Base-by-base conservation (phyloP, 805 yeast genomes). In the Lipomyces anomalus region DNA sequence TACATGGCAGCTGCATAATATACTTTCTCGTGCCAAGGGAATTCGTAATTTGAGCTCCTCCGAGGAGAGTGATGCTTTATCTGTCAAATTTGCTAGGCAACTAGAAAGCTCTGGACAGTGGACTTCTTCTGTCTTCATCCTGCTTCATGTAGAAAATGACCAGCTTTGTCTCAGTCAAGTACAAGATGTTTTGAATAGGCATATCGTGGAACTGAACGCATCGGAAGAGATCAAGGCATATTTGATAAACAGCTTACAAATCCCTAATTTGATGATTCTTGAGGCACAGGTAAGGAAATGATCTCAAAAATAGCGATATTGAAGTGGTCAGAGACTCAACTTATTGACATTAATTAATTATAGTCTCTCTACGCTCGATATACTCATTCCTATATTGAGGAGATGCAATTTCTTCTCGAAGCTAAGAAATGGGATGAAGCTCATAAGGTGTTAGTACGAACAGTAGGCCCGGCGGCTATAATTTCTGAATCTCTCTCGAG, bases 381-480 rank as follows among this genome's bases (percentile, higher is more conserved):
- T 35, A 47, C 58, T 6, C 78, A 74, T 2, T 74, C 82, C 40
- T 73, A 68, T 53, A 69, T 79, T 65, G 67, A 73, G 13, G 87
- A 86, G 55, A 78, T 80, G 1, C 68, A 72, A 38, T 76, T 80
- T 23, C 72, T 82, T 38, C 64, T 86, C 1, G 71, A 69, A 9
- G 95, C 95, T 0, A 69, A 67, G 7, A 61, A 73, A 40, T 76
- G 75, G 67, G 68, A 64, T 0, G 79, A 76, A 33, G 95, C 95
- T 0, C 92, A 85, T 57, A 60, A 65, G 1, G 65, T 77, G 1
- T 64, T 85, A 3, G 56, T 80, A 6, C 59, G 67, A 1, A 61
- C 70, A 2, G 82, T 87, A 24, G 97, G 90, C 0, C 97, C 97
- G 6, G 61, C 64, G 11, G 74, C 81, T 2, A 76, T 89, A 1